Percentiles rank a stretch among this genome's conserved stretches.
These are phyloP conservation scores for Cystobasidiaceae sp. DNA, from an alignment of 1,284 basidiomycete species.

Conservation along the genomic window DNA sequence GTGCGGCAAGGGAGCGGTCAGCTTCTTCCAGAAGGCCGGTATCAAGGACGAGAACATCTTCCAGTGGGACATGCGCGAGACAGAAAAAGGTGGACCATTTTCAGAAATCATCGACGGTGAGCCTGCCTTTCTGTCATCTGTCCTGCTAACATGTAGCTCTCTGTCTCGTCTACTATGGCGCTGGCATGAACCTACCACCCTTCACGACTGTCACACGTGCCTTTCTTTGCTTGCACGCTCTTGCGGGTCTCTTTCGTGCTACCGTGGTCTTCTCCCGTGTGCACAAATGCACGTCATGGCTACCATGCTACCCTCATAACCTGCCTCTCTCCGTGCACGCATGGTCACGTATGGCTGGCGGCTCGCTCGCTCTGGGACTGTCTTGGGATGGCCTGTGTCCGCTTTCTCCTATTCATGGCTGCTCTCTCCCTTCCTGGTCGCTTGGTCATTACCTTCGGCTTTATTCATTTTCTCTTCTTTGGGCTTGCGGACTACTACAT, in stretches of 20 bases:
- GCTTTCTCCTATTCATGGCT: no score
- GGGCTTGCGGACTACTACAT: background rate
- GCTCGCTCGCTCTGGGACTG: no score
- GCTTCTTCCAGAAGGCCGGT: constrained; percentile 89
- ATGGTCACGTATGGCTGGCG: no score
- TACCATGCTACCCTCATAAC: background rate
- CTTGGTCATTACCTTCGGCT: no score
- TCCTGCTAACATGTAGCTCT: background rate
- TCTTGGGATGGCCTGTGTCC: no score
- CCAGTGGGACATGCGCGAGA: constrained; percentile 98
- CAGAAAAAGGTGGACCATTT: constrained; percentile 95
- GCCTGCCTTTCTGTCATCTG: constrained; percentile 18
- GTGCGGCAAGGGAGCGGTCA: constrained; percentile 94
- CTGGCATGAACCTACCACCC: no score
- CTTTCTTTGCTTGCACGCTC: background rate
- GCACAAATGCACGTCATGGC: constrained; percentile 2
- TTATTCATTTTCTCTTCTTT: background rate
- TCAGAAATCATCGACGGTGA: constrained; percentile 77
- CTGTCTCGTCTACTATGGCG: no score
- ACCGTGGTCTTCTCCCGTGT: no score
- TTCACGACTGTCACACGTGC: background rate
- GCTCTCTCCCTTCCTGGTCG: no score
- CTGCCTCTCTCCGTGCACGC: no score
- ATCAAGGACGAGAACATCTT: constrained; percentile 84
- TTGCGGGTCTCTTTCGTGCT: no score